Evolutionary conservation across 148 eudicot genomes (phyloP).

Genomic region (Rheum nobile): DNA sequence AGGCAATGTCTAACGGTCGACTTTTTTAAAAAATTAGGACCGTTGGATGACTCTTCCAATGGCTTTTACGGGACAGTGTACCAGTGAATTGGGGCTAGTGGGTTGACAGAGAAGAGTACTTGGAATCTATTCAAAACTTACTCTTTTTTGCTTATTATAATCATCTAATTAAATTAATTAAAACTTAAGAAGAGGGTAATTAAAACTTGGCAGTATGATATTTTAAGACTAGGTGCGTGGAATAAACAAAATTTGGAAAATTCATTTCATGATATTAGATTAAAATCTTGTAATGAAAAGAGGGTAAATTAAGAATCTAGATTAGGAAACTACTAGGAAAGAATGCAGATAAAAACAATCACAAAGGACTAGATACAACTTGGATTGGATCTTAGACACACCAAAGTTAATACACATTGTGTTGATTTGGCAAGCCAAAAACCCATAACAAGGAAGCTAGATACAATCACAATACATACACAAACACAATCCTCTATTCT

Average conservation of each 20-base stretch:
- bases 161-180: not conserved
- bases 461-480: not conserved
- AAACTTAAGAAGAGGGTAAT: too few species aligned
- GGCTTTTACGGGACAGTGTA: not conserved
- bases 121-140: not conserved
- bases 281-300: too few species aligned
- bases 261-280: not conserved
- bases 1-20: constrained; percentile 4
- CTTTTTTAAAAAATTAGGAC: not conserved
- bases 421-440: not conserved
- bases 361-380: not conserved
- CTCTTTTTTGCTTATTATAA: not conserved
- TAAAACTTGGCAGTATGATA: too few species aligned
- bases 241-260: too few species aligned
- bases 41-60: constrained; percentile 1
- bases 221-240: too few species aligned
- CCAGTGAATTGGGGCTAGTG: not conserved
- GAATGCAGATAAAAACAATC: not conserved
- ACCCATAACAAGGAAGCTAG: not conserved
- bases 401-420: not conserved
- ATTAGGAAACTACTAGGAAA: too few species aligned
- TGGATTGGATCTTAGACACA: not conserved
- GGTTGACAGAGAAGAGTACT: not conserved
- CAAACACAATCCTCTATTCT: not conserved
- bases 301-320: too few species aligned